Evolutionary conservation across 768 basidiomycete species (phyloP), one percentile per base, ranked within the genome.

Genomic region (Rhodotorula sphaerocarpa): DNA sequence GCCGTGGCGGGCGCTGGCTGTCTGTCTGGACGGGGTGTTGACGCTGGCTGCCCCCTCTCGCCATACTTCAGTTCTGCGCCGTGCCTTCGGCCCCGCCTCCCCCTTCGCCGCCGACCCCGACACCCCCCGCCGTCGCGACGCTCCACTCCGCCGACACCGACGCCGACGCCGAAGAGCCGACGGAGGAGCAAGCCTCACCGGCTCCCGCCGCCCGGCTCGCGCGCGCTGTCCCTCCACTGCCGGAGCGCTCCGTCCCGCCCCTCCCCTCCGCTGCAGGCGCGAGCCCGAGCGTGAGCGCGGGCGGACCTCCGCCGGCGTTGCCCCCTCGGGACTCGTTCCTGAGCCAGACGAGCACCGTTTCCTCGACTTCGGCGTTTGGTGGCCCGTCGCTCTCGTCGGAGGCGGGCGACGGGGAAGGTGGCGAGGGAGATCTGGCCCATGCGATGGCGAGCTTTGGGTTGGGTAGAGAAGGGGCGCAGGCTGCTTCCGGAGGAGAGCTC

Each of bases 41-140:
- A 9, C 10, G 7, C n/a, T 25, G 9, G 9, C 23, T 3, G 5
- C 44, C 48, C 15, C 11, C 9, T 20, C 20, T 44, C 47, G 25
- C 41, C 34, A 16, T 39, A 39, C n/a, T 39, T 39, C 45, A 56
- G 57, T 50, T 43, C 55, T 53, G 46, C 51, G 20, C 50, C 20
- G 16, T 33, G 5, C 43, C 51, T 3, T 23, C 50, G 14, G 34
- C 34, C 5, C 58, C 58, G 1, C 58, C 43, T 10, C 33, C 50
- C 9, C 44, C 50, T 5, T 34, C 44, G 2, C 43, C 50, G 2
- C 50, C 50, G 18, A 41, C 52, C 7, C 41, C 52, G 14, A 39
- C 34, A 2, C 21, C 30, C 5, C 25, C 42, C 41, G 18, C 23
- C 30, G 10, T n/a, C 27, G 3, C 43, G 43, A 23, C 58, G 33